A percentile compares a stretch with the other conserved stretches of the same genome.
Conservation (phyloP, 2,329 filamentous ascomycete species). For the Exophiala sideris region DNA sequence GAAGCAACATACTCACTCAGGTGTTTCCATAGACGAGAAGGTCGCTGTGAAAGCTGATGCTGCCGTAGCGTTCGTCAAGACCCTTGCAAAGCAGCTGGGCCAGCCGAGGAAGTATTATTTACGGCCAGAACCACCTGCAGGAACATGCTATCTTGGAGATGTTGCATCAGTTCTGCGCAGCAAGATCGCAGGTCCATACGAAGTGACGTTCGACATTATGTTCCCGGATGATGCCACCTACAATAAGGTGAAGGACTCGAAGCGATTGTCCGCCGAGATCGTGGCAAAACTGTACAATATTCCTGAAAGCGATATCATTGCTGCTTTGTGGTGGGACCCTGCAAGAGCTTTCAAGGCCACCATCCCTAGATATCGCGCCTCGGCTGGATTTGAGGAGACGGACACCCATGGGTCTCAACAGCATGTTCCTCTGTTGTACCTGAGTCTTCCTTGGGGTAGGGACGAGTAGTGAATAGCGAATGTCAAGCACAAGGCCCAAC, state of each 20-base stretch:
- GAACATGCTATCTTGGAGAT: slow-evolving; percentile 30
- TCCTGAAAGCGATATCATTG: slow-evolving; percentile 32
- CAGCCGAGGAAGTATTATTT: slow-evolving; percentile 9
- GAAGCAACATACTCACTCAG: background rate
- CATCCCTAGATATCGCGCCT: slow-evolving; percentile 35
- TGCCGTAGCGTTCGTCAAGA: background rate
- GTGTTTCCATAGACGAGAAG: background rate
- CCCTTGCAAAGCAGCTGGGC: background rate
- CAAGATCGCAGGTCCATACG: slow-evolving; percentile 53
- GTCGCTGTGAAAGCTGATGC: slow-evolving; percentile 2
- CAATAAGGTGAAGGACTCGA: slow-evolving; percentile 35
- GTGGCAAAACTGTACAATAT: slow-evolving; percentile 33
- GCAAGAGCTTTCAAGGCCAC: slow-evolving; percentile 50
- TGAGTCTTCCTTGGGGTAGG: slow-evolving; percentile 21
- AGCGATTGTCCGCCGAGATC: slow-evolving; percentile 33
- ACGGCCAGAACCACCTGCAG: slow-evolving; percentile 4
- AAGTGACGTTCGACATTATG: slow-evolving; percentile 53
- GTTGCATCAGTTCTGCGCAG: slow-evolving; percentile 45
- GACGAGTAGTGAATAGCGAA: background rate
- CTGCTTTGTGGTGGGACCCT: slow-evolving; percentile 42
- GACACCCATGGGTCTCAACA: slow-evolving; percentile 42
- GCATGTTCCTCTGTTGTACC: slow-evolving; percentile 35
- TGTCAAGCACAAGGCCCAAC: too few relatives aligned
- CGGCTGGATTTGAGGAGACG: slow-evolving; percentile 37
- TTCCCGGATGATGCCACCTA: slow-evolving; percentile 41